Percentiles rank a stretch among this genome's conserved stretches.
Evolutionary conservation across 139 green algal species (phyloP).

Genomic region (Trebouxia sp.): DNA sequence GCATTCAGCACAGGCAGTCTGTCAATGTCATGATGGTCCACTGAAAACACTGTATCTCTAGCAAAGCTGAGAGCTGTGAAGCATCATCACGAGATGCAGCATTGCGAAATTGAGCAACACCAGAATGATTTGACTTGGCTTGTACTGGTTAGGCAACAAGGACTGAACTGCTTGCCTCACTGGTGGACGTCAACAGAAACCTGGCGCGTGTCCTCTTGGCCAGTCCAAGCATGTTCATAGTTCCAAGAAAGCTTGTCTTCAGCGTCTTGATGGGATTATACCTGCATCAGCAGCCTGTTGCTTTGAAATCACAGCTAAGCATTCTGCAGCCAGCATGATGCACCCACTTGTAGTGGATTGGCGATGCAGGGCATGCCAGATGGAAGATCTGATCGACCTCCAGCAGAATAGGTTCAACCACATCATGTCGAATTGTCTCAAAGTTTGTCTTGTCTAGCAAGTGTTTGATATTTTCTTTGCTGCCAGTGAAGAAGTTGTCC

Average conservation of each 20-base stretch:
- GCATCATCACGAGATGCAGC: too few species aligned
- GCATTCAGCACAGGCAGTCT: background rate
- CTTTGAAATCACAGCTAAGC: background rate
- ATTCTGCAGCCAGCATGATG: too few species aligned
- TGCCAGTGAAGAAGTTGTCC: slow-evolving; percentile 99
- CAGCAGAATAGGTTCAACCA: slow-evolving; percentile 93
- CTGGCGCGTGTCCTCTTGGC: slow-evolving; percentile 91
- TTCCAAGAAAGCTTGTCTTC: slow-evolving; percentile 98
- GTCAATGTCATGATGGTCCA: background rate
- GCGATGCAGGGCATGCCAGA: slow-evolving; percentile 97
- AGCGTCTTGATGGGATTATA: slow-evolving; percentile 99
- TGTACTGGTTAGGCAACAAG: too few species aligned
- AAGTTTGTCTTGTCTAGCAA: slow-evolving; percentile 92
- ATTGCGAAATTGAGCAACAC: too few species aligned
- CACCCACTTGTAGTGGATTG: slow-evolving; percentile 98
- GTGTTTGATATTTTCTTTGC: slow-evolving; percentile 94
- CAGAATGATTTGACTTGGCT: too few species aligned
- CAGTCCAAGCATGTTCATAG: slow-evolving; percentile 99
- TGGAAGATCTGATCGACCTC: slow-evolving; percentile 99
- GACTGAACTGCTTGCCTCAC: slow-evolving; percentile 65
- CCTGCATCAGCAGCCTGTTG: slow-evolving; percentile 45
- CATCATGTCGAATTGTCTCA: slow-evolving; percentile 97
- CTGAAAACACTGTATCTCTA: too few species aligned
- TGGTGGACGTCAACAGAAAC: slow-evolving; percentile 94
- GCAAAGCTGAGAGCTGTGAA: too few species aligned